Percentiles rank a stretch among this genome's conserved stretches.
Evolutionary conservation across 176 grass and related monocot species (phyloP).

Genomic region (Phragmites australis): DNA sequence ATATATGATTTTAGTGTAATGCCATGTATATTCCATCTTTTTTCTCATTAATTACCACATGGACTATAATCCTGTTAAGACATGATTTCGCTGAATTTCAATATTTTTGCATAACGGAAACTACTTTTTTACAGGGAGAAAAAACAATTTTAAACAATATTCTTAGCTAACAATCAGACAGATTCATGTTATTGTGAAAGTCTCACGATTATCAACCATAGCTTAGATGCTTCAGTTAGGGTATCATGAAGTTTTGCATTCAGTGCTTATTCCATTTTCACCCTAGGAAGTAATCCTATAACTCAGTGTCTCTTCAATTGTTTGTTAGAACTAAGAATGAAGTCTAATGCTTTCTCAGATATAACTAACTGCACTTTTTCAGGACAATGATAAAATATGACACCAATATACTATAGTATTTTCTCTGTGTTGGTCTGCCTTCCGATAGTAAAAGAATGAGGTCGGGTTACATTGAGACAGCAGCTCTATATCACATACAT

Average conservation of each 20-base stretch:
- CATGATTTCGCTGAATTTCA: not conserved
- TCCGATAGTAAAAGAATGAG: not conserved
- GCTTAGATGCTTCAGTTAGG: constrained; percentile 12
- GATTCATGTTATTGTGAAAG: constrained; percentile 1
- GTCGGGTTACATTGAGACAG: not conserved
- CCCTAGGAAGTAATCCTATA: constrained; percentile 18
- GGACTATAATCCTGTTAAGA: not conserved
- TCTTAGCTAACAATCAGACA: not conserved
- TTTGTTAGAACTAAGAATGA: constrained; percentile 9
- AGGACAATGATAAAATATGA: not conserved
- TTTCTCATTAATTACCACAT: not conserved
- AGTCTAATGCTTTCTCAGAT: not conserved
- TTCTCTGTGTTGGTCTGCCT: not conserved
- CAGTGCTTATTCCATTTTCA: constrained; percentile 21
- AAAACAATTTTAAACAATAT: not conserved
- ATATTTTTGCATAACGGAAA: not conserved
- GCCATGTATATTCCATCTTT: not conserved
- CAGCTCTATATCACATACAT: not conserved
- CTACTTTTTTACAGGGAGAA: not conserved
- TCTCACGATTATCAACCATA: not conserved
- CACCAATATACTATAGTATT: not conserved
- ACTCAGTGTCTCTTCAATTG: constrained; percentile 10
- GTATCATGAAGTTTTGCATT: not conserved
- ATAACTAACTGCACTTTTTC: not conserved
- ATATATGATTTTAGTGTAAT: not conserved